Evolutionary conservation across 805 yeast genomes (phyloP).

Genomic region (Metschnikowia santaceciliae): DNA sequence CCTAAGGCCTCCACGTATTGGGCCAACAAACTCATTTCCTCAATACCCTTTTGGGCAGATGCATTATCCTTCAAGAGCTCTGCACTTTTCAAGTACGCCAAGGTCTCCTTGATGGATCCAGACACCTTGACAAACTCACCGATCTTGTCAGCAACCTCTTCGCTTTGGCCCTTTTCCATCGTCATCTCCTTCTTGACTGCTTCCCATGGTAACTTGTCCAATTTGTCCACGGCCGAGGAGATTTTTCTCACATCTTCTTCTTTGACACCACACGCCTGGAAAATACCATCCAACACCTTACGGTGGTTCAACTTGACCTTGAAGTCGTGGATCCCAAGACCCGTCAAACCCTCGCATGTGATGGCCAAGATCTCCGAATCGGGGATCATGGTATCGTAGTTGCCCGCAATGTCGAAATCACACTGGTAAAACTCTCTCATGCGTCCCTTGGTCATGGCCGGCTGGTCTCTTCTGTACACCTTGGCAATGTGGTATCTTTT

Average conservation of each 20-base stretch:
- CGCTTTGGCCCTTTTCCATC: constrained; percentile 85
- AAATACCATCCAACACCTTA: constrained; percentile 92
- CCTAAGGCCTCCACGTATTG: constrained; percentile 80
- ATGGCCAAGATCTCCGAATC: constrained; percentile 87
- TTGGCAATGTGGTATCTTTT: constrained; percentile 97
- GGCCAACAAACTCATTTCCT: constrained; percentile 72
- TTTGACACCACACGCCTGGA: constrained; percentile 89
- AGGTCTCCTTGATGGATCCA: constrained; percentile 67
- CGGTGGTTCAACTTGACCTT: constrained; percentile 93
- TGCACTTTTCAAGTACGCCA: constrained; percentile 53
- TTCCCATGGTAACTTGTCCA: constrained; percentile 95
- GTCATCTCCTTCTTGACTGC: constrained; percentile 89
- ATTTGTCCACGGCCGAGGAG: constrained; percentile 93
- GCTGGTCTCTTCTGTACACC: constrained; percentile 98
- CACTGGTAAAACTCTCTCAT: constrained; percentile 99
- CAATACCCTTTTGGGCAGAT: constrained; percentile 74
- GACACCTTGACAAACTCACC: constrained; percentile 83
- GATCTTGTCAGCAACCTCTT: constrained; percentile 87
- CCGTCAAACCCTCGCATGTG: constrained; percentile 77
- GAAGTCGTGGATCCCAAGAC: constrained; percentile 82
- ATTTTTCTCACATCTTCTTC: constrained; percentile 92
- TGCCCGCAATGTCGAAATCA: constrained; percentile 96
- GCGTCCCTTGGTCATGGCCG: constrained; percentile 99
- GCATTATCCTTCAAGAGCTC: constrained; percentile 58
- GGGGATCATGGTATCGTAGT: constrained; percentile 90